Conservation (phyloP, 108 stramenopile species). For the Bacterosira constricta region DNA sequence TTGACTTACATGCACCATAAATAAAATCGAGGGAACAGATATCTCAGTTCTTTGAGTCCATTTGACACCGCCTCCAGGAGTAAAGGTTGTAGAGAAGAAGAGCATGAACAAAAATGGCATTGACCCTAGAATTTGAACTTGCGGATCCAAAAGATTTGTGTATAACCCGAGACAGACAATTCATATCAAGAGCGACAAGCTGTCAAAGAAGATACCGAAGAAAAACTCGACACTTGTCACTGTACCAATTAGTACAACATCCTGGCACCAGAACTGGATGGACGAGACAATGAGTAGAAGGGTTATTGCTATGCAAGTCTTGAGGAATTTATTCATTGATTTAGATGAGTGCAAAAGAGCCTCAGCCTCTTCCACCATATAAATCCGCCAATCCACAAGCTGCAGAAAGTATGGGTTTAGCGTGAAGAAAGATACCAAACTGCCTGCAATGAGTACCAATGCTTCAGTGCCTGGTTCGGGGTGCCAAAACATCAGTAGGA, state of each 20-base stretch:
- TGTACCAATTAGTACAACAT: constrained; percentile 27
- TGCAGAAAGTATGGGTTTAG: constrained; percentile 66
- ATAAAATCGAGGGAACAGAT: constrained; percentile 64
- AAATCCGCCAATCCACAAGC: constrained; percentile 66
- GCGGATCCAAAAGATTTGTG: constrained; percentile 49
- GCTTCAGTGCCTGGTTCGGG: constrained; percentile 45
- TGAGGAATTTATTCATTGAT: constrained; percentile 58
- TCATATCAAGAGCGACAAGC: not conserved
- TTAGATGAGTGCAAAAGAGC: constrained; percentile 66
- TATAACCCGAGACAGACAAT: constrained; percentile 58
- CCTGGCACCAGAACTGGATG: constrained; percentile 42
- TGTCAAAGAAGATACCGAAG: constrained; percentile 23
- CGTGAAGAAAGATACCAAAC: constrained; percentile 61
- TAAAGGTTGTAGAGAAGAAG: constrained; percentile 68
- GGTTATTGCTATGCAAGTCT: constrained; percentile 42
- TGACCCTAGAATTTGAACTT: constrained; percentile 56
- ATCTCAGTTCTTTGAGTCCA: constrained; percentile 58
- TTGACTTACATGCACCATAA: constrained; percentile 73
- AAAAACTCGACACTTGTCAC: constrained; percentile 27
- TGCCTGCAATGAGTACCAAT: constrained; percentile 56
- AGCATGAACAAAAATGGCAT: constrained; percentile 67
- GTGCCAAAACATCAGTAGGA: constrained; percentile 64
- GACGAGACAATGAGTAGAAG: constrained; percentile 49
- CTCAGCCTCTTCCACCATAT: constrained; percentile 68
- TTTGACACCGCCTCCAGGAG: constrained; percentile 56